phyloP scores from a whole-genome alignment of 192 early-diverging fungal genomes.

The Helicostylum pulchrum region DNA sequence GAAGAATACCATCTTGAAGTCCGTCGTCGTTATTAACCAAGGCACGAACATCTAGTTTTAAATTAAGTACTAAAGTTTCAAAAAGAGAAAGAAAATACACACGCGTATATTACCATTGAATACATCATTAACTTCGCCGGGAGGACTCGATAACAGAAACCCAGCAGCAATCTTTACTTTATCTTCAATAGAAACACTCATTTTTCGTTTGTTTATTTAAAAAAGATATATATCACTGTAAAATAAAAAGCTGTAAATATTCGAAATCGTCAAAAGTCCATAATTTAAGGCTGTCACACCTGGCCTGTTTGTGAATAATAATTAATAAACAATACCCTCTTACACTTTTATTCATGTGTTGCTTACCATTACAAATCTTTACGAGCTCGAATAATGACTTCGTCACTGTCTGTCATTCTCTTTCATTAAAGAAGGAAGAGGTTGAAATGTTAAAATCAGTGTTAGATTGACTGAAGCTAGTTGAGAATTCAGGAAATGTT shows the following conservation, averaged over 20 bases:
- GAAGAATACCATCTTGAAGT: conserved; percentile 62
- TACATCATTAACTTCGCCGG: conserved; percentile 95
- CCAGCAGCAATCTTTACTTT: conserved; percentile 72
- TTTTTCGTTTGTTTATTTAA: neutral
- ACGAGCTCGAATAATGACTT: too few relatives aligned
- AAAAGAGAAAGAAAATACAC: neutral
- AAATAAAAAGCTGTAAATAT: too few relatives aligned
- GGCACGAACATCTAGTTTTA: conserved; percentile 75
- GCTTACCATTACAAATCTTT: too few relatives aligned
- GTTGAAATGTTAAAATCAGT: neutral
- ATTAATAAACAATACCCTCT: too few relatives aligned
- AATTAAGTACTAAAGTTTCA: neutral
- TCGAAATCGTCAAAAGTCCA: too few relatives aligned
- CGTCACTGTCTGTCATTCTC: neutral
- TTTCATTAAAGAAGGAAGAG: neutral
- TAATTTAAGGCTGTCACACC: too few relatives aligned
- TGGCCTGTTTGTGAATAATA: too few relatives aligned
- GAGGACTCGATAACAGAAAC: conserved; percentile 86
- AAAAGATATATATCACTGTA: too few relatives aligned
- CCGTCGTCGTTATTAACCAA: conserved; percentile 78
- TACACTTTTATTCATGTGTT: too few relatives aligned
- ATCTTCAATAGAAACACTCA: conserved; percentile 44
- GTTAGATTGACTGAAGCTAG: neutral
- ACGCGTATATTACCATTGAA: conserved; percentile 73
- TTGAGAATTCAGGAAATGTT: neutral